Evolutionary conservation across 306 rosid genomes (phyloP), one percentile per base, ranked within the genome.

Genomic region (Boehmeria nivea): DNA sequence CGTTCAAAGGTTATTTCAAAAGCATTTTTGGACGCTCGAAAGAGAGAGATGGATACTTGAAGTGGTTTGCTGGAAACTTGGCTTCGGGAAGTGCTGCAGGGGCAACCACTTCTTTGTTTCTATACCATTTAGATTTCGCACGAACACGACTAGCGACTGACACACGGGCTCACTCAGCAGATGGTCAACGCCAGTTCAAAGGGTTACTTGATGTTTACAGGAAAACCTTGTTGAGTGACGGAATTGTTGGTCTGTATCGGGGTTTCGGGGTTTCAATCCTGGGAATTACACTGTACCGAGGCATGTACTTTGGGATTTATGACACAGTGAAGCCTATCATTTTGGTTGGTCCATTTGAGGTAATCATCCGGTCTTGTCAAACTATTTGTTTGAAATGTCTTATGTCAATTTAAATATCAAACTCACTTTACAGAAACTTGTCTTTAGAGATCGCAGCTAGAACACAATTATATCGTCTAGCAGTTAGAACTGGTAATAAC

Each of bases 1-100:
- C 99, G 36, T 91, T 91, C 77, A 91, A 85, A 77, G 99, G 89
- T 77, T 91, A 91, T 86, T 91, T 87, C 89, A 91, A 84, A 81
- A 75, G 81, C 65, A 75, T 80, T 55, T 81, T 87, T 63, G 95
- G 96, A 68, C 56, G 60, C 66, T 91, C 93, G 64, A 84, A 73
- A 79, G 99, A 87, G 78, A 85, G 72, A 72, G 95, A 91, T 61
- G 99, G 99, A 59, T 71, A 81, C 81, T 51, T 87, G 56, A 87
- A 78, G 85, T 84, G 95, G 83, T 91, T 87, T 83, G 87, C 87
- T 47, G 95, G 96, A 53, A 91, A 91, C 79, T 83, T 91, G 69
- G 99, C 99, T 72, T 91, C 96, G 69, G 96, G 99, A 73, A 87
- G 96, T 83, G 99, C 95, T 59, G 96, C 99, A 2, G 96, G 96